Conservation (phyloP, 139 green algal genomes). For the Pseudopediastrum boryanum region DNA sequence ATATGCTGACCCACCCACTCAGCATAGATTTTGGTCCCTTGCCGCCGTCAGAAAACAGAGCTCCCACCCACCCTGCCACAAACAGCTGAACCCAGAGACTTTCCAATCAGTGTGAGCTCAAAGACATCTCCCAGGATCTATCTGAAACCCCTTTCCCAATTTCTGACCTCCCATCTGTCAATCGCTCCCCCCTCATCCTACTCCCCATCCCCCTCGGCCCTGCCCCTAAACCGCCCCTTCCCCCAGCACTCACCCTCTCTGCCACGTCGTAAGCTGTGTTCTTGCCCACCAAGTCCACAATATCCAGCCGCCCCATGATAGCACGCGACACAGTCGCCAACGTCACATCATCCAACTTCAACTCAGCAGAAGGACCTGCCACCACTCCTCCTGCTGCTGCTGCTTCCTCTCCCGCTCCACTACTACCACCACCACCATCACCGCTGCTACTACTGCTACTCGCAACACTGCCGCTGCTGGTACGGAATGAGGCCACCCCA, state of each 20-base stretch:
- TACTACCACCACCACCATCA: not conserved
- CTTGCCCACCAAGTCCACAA: conserved; percentile 59
- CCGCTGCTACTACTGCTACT: conserved; percentile 27
- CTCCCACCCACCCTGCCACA: too few species aligned
- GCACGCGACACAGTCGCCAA: conserved; percentile 44
- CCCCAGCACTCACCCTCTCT: conserved; percentile 56
- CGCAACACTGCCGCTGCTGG: not conserved
- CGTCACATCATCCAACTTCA: conserved; percentile 52
- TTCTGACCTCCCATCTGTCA: too few species aligned
- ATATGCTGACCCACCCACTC: too few species aligned
- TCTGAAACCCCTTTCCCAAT: too few species aligned
- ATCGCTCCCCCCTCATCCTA: too few species aligned
- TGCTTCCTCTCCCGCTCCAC: not conserved
- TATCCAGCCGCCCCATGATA: conserved; percentile 60
- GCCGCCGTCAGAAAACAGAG: too few species aligned
- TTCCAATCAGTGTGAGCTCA: too few species aligned
- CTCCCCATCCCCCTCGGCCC: too few species aligned
- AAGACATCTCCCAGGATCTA: too few species aligned
- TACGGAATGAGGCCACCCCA: conserved; percentile 13
- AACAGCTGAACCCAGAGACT: too few species aligned
- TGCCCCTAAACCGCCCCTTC: too few species aligned
- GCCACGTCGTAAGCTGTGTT: conserved; percentile 59
- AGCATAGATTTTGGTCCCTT: too few species aligned
- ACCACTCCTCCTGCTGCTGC: conserved; percentile 3
- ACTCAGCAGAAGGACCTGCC: not conserved